Conservation (phyloP, 257 asterid genomes). For the Cynanchum wilfordii region DNA sequence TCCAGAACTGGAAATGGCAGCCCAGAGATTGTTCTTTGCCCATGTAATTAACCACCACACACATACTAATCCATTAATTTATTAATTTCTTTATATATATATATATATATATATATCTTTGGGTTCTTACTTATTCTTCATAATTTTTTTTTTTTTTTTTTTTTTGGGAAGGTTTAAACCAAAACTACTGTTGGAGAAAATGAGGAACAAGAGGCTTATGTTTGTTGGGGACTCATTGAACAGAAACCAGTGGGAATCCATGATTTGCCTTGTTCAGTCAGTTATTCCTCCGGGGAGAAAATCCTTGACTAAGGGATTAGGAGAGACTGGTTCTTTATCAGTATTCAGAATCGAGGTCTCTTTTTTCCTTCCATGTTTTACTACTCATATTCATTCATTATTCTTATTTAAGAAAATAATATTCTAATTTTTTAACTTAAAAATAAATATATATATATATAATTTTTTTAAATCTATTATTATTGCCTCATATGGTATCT, state of each 20-base stretch:
- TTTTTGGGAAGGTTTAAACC: conserved; percentile 51
- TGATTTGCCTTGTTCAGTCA: conserved; percentile 76
- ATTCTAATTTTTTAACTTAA: too few relatives aligned
- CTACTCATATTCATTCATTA: too few relatives aligned
- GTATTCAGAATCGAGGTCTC: conserved; percentile 68
- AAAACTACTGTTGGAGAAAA: conserved; percentile 53
- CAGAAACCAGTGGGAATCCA: conserved; percentile 86
- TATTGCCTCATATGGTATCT: too few relatives aligned
- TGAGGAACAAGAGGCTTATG: conserved; percentile 86
- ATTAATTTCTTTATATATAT: too few relatives aligned
- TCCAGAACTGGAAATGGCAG: conserved; percentile 90
- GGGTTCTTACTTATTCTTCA: not conserved
- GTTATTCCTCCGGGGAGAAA: conserved; percentile 43
- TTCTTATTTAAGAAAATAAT: too few relatives aligned
- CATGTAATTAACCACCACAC: conserved; percentile 22
- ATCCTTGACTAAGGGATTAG: conserved; percentile 50
- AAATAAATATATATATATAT: too few relatives aligned
- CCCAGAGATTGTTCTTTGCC: conserved; percentile 86
- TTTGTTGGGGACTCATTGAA: conserved; percentile 83
- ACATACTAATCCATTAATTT: too few relatives aligned
- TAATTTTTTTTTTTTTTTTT: not conserved
- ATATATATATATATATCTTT: not conserved
- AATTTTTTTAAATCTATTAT: too few relatives aligned
- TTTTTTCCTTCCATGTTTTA: too few relatives aligned
- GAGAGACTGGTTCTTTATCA: conserved; percentile 54